Evolutionary conservation across 495 filamentous ascomycete genomes (phyloP).

Genomic region (Trypethelium eluteriae): DNA sequence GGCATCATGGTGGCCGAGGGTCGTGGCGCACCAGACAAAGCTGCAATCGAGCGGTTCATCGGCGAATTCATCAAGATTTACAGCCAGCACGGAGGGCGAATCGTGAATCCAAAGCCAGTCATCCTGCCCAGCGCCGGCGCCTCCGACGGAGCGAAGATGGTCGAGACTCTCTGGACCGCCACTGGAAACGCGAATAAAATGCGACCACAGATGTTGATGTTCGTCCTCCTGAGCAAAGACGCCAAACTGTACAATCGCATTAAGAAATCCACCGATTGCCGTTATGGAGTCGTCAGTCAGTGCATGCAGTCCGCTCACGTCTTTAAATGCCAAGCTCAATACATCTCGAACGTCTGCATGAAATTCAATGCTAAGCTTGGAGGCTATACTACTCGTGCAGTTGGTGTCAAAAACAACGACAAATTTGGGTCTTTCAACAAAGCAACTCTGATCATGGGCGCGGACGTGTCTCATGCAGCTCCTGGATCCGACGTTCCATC

Average conservation of each 20-base stretch:
- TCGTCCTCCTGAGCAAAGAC: slow-evolving; percentile 63
- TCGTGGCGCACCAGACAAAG: slow-evolving; percentile 36
- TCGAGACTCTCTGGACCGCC: slow-evolving; percentile 47
- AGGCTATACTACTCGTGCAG: slow-evolving; percentile 55
- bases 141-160: slow-evolving; percentile 43
- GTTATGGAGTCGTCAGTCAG: slow-evolving; percentile 71
- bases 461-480: slow-evolving; percentile 80
- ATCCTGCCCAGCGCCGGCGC: slow-evolving; percentile 31
- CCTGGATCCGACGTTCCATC: slow-evolving; percentile 59
- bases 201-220: slow-evolving; percentile 46
- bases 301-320: slow-evolving; percentile 57
- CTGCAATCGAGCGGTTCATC: slow-evolving; percentile 49
- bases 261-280: slow-evolving; percentile 76
- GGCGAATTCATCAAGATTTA: slow-evolving; percentile 55
- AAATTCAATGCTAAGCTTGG: slow-evolving; percentile 97
- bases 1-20: slow-evolving; percentile 52
- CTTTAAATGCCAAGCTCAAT: slow-evolving; percentile 56
- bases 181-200: slow-evolving; percentile 40
- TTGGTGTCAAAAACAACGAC: slow-evolving; percentile 26
- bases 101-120: slow-evolving; percentile 39
- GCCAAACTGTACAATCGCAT: slow-evolving; percentile 61
- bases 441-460: slow-evolving; percentile 71
- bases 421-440: slow-evolving; percentile 19
- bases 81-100: slow-evolving; percentile 60
- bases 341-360: slow-evolving; percentile 81